Percentiles rank a stretch among this genome's conserved stretches.
These are phyloP conservation scores for Metschnikowia cerradonensis DNA, from an alignment of 805 yeast species.

Conservation along the genomic window DNA sequence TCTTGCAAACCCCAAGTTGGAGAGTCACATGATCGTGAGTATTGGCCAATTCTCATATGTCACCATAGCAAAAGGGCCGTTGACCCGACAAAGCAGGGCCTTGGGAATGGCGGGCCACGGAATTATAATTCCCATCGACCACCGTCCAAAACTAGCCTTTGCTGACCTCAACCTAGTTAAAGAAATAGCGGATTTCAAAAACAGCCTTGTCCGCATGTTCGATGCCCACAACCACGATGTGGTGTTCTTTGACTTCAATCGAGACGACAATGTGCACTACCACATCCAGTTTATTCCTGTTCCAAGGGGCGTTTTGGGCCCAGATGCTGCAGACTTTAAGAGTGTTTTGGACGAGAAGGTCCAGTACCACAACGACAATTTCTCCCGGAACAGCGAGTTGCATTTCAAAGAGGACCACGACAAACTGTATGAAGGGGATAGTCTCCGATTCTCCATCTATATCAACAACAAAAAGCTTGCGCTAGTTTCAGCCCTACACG, in stretches of 20 bases:
- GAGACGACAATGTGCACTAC: constrained; percentile 62
- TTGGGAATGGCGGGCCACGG: constrained; percentile 76
- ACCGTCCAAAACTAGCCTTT: constrained; percentile 41
- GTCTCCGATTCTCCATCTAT: constrained; percentile 19
- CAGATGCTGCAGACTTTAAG: constrained; percentile 37
- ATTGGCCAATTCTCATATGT: constrained; percentile 65
- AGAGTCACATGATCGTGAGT: constrained; percentile 74
- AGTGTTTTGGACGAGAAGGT: constrained; percentile 42
- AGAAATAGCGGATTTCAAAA: constrained; percentile 45
- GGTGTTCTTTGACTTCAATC: constrained; percentile 67
- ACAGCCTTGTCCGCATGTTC: constrained; percentile 49
- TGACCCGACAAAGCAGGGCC: constrained; percentile 48
- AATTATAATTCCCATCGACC: constrained; percentile 74
- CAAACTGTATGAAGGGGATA: constrained; percentile 11
- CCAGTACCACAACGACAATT: constrained; percentile 45
- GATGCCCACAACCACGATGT: constrained; percentile 38
- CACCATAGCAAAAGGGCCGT: constrained; percentile 84
- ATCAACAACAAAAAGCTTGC: neutral
- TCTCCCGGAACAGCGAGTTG: constrained; percentile 39
- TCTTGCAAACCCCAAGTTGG: constrained; percentile 71
- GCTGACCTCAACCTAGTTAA: constrained; percentile 2
- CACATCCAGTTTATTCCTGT: constrained; percentile 79
- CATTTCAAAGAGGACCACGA: constrained; percentile 34
- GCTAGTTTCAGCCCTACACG: constrained; percentile 14
- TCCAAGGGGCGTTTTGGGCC: constrained; percentile 32